These are phyloP conservation scores for Fusarium lateritium DNA, from an alignment of 2,329 filamentous ascomycete genomes.

Conservation along the genomic window DNA sequence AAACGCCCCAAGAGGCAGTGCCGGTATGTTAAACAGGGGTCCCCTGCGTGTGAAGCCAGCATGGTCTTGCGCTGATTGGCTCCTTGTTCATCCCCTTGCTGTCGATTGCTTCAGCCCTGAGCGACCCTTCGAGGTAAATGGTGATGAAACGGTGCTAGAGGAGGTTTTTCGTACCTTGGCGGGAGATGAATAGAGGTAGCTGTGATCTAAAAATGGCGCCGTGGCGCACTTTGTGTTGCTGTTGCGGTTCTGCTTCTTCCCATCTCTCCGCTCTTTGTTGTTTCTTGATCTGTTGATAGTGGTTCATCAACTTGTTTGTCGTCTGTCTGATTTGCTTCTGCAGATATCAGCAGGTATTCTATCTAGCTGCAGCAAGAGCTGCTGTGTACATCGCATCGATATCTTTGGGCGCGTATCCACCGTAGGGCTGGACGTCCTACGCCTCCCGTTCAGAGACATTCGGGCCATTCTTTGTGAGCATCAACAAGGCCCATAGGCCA, in stretches of 20 bases:
- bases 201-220: conserved; percentile 16
- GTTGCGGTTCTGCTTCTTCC: background rate
- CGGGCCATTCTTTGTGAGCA: background rate
- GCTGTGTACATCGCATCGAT: background rate
- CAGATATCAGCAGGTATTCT: background rate
- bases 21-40: conserved; percentile 5
- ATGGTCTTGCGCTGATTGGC: background rate
- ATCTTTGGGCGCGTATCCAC: background rate
- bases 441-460: background rate
- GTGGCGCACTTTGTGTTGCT: background rate
- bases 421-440: background rate
- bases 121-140: background rate
- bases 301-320: background rate
- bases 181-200: background rate
- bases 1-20: conserved; percentile 30
- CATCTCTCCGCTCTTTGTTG: background rate
- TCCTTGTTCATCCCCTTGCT: background rate
- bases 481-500: background rate
- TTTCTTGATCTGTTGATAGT: background rate
- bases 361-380: background rate
- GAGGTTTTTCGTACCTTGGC: background rate
- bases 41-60: background rate
- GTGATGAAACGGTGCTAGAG: background rate
- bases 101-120: conserved; percentile 11
- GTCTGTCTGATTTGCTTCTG: background rate